Base-by-base conservation (phyloP, 169 alveolate species). In the Plasmodium reichenowi region DNA sequence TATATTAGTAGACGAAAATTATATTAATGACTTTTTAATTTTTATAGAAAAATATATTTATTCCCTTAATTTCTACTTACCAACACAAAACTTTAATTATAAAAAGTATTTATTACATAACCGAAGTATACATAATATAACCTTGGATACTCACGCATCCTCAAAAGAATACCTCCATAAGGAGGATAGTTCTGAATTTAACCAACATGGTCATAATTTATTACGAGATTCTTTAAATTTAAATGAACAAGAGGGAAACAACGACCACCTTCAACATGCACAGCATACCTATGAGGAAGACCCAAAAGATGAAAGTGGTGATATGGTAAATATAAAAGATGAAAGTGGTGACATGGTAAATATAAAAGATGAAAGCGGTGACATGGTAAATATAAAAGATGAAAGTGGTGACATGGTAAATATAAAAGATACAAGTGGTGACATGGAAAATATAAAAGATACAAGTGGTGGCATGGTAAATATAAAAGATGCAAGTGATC, bases 21-120 rank as follows among this genome's bases (percentile, higher is more conserved):
- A 83, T 48, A 38, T 83, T 68, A 83, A 83, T 38, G 91, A 83
- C 62, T 83, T 83, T 58, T 68, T 83, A 58, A 68, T 83, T 6
- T 83, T 68, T 83, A 83, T 83, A 54, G 91, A 83, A 83, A 83
- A 70, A 56, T 83, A 83, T 67, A 83, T 83, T 13, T 83, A 83
- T 72, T 78, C 91, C 13, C 54, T 83, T 24, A 83, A 83, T 17
- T 83, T 83, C 59, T 83, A 83, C 29, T 64, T 83, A 32, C 91
- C 91, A 68, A 52, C 83, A 24, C 67, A 74, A 10, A 26, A 78
- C 29, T 83, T 83, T 72, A 83, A 83, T 68, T 83, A 83, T 60
- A 83, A 83, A 83, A 24, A 68, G 8, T 83, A 68, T 83, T 9
- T 83, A 48, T 15, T 56, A 29, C 58, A 83, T 13, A 83, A 83